phyloP scores from a whole-genome alignment of 768 basidiomycete species.

The Multifurca ochricompacta region DNA sequence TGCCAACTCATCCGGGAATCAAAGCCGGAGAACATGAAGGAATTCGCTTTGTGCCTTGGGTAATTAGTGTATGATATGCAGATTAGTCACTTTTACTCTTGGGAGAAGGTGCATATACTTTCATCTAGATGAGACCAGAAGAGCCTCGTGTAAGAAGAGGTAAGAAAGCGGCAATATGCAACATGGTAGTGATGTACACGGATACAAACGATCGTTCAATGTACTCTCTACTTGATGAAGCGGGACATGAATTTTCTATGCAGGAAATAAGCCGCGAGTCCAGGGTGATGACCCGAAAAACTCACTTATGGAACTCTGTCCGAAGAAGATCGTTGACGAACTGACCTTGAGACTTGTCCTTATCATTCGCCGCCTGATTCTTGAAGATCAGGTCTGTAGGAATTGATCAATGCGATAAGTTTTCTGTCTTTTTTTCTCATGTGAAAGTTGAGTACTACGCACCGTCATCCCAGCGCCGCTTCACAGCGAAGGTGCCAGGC shows the following conservation, averaged over 20 bases:
- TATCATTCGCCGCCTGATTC: conserved; percentile 83
- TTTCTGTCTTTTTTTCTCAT: background rate
- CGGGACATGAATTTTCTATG: conserved; percentile 85
- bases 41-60: background rate
- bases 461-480: conserved; percentile 95
- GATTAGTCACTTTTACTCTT: no score
- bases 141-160: background rate
- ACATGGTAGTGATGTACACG: background rate
- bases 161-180: background rate
- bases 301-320: conserved; percentile 89
- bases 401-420: background rate
- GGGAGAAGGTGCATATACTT: no score
- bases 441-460: conserved; percentile 20
- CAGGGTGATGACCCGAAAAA: conserved; percentile 18
- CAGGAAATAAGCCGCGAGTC: background rate
- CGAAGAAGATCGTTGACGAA: conserved; percentile 95
- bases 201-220: background rate
- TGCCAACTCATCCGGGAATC: no score
- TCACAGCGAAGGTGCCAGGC: conserved; percentile 83
- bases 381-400: conserved; percentile 89
- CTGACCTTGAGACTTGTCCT: conserved; percentile 54
- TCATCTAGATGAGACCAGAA: background rate
- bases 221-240: conserved; percentile 64
- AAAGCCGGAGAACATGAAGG: no score
- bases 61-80: background rate